Evolutionary conservation across 345 rosid genomes (phyloP).

Genomic region (Boechera retrofracta): DNA sequence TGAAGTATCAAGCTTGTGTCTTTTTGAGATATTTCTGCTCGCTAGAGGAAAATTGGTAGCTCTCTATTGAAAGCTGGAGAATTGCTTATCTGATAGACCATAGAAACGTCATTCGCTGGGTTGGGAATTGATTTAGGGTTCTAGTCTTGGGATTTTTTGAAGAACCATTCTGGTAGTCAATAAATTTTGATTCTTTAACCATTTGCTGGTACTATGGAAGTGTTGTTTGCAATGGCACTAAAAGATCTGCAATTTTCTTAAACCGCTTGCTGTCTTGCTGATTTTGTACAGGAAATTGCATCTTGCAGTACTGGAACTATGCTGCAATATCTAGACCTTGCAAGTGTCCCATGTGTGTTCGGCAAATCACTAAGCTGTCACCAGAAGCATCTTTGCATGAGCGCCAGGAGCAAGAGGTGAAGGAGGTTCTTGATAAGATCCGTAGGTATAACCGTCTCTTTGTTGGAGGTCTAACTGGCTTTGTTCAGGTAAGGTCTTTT

Average conservation of each 20-base stretch:
- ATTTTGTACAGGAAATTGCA: slow-evolving; percentile 64
- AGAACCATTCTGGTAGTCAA: background rate
- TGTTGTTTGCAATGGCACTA: background rate
- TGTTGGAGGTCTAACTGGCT: slow-evolving; percentile 70
- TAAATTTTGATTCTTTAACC: background rate
- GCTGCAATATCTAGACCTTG: slow-evolving; percentile 75
- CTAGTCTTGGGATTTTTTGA: background rate
- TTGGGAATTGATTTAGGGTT: slow-evolving; percentile 31
- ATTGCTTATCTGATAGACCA: background rate
- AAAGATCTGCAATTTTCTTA: background rate
- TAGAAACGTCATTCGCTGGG: slow-evolving; percentile 1
- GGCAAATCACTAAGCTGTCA: slow-evolving; percentile 58
- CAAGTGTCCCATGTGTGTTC: slow-evolving; percentile 89
- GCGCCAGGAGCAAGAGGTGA: slow-evolving; percentile 60
- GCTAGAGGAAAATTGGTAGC: background rate
- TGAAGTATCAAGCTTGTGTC: slow-evolving; percentile 2
- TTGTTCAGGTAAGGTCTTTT: slow-evolving; percentile 58
- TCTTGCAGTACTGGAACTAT: slow-evolving; percentile 89
- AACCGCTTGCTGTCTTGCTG: slow-evolving; percentile 3
- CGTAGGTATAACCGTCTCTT: slow-evolving; percentile 77
- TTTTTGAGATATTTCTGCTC: background rate
- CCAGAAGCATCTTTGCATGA: slow-evolving; percentile 61
- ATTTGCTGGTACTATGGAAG: background rate
- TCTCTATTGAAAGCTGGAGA: background rate
- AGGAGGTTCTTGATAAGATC: slow-evolving; percentile 60